A percentile compares a stretch with the other conserved stretches of the same genome.
Conservation (phyloP, 768 basidiomycete species). For the Amanita pseudoporphyria region DNA sequence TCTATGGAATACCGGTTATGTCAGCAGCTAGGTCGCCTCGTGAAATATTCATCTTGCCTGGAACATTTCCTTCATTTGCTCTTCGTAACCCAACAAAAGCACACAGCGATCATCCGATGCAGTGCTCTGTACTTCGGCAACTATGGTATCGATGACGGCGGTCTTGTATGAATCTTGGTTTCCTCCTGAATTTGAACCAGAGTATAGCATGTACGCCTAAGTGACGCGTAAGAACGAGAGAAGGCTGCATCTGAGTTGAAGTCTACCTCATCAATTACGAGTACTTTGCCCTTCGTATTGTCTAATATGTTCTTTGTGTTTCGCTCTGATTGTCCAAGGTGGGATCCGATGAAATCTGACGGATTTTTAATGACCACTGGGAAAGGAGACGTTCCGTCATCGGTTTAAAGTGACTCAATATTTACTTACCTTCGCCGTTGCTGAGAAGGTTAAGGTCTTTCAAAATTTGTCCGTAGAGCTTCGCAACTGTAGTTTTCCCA, state of each 20-base stretch:
- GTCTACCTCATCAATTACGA: slow-evolving; percentile 60
- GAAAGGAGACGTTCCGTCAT: slow-evolving; percentile 1
- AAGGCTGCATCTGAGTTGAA: not conserved
- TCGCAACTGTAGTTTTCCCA: slow-evolving; percentile 64
- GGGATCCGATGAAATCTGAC: slow-evolving; percentile 54
- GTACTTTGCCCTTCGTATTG: slow-evolving; percentile 51
- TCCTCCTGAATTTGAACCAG: slow-evolving; percentile 26
- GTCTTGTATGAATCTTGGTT: slow-evolving; percentile 46
- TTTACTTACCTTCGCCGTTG: slow-evolving; percentile 52
- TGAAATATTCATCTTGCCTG: slow-evolving; percentile 31
- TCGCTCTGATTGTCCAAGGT: slow-evolving; percentile 49
- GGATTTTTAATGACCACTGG: slow-evolving; percentile 61
- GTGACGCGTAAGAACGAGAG: not conserved
- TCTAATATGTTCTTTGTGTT: slow-evolving; percentile 57
- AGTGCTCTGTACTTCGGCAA: slow-evolving; percentile 61
- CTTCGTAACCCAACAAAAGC: slow-evolving; percentile 53
- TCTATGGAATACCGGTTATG: slow-evolving; percentile 24
- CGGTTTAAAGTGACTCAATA: not conserved
- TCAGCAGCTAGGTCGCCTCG: not conserved
- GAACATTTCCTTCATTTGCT: slow-evolving; percentile 68
- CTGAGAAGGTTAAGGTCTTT: slow-evolving; percentile 55
- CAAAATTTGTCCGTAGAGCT: slow-evolving; percentile 55
- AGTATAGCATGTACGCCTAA: slow-evolving; percentile 65
- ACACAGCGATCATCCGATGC: slow-evolving; percentile 67
- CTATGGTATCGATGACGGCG: slow-evolving; percentile 65